Evolutionary conservation across 73 alveolate genomes (phyloP).

Genomic region (Effrenium voratum): DNA sequence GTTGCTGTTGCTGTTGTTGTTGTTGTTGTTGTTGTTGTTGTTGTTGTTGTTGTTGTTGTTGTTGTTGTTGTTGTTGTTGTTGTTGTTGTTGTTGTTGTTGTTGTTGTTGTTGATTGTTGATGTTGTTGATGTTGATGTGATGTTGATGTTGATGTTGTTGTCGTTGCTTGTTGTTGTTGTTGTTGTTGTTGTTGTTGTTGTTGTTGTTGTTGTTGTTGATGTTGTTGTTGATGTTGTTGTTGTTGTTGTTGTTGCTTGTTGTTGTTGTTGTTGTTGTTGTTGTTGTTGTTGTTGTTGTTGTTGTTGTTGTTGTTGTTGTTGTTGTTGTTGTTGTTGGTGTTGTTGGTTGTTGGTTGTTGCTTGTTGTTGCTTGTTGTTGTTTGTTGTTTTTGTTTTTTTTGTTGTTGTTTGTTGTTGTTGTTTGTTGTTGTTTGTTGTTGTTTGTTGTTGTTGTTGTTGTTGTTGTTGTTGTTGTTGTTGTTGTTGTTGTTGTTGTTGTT

Average conservation of each 20-base stretch:
- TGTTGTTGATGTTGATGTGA: too few relatives aligned
- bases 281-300: background rate
- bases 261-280: slow-evolving; percentile 39
- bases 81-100: background rate
- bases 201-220: background rate
- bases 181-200: background rate
- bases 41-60: background rate
- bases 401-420: background rate
- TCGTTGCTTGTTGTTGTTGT: slow-evolving; percentile 11
- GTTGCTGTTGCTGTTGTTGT: slow-evolving; percentile 3
- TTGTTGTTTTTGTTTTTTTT: background rate
- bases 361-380: slow-evolving; percentile 22
- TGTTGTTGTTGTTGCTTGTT: background rate
- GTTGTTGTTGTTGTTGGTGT: background rate
- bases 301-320: background rate
- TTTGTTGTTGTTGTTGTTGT: background rate
- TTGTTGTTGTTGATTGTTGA: background rate
- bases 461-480: background rate
- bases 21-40: slow-evolving; percentile 22
- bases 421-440: background rate
- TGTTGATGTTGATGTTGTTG: slow-evolving; percentile 11
- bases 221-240: background rate
- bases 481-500: slow-evolving; percentile 37
- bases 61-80: background rate
- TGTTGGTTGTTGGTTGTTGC: background rate